Conservation (phyloP, 2,329 filamentous ascomycete species). For the Cercospora berteroae region DNA sequence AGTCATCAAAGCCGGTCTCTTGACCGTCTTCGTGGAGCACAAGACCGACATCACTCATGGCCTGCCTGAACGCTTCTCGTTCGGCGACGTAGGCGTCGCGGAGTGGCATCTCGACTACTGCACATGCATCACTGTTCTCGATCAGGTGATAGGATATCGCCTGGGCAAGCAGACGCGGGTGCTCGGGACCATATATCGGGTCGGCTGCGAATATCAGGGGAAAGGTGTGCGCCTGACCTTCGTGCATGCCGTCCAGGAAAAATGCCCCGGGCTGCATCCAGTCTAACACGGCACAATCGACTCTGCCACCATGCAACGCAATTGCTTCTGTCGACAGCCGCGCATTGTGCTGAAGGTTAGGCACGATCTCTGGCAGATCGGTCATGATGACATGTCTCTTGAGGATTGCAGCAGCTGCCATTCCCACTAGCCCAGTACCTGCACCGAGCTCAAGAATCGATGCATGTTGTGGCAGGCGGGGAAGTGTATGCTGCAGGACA, state of each 20-base stretch:
- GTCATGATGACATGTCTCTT: slow-evolving; percentile 68
- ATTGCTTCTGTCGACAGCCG: slow-evolving; percentile 61
- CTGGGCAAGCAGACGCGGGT: slow-evolving; percentile 70
- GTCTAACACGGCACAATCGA: slow-evolving; percentile 66
- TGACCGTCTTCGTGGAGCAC: slow-evolving; percentile 59
- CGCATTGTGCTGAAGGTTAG: slow-evolving; percentile 75
- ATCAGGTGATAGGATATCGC: slow-evolving; percentile 69
- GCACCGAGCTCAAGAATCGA: slow-evolving; percentile 75
- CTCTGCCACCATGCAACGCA: slow-evolving; percentile 53
- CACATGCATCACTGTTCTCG: slow-evolving; percentile 56
- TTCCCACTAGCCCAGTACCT: slow-evolving; percentile 85
- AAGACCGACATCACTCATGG: slow-evolving; percentile 58
- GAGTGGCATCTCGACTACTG: slow-evolving; percentile 77
- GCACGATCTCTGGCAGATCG: slow-evolving; percentile 78
- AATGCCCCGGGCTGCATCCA: slow-evolving; percentile 61
- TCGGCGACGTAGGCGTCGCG: slow-evolving; percentile 69
- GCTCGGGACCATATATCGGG: slow-evolving; percentile 79
- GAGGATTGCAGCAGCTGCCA: slow-evolving; percentile 76
- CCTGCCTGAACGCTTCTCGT: slow-evolving; percentile 59
- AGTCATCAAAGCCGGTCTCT: slow-evolving; percentile 70
- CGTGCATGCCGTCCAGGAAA: slow-evolving; percentile 10
- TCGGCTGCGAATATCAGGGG: slow-evolving; percentile 78
- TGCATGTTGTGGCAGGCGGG: slow-evolving; percentile 15
- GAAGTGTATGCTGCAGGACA: slow-evolving; percentile 32
- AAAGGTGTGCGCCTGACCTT: slow-evolving; percentile 36